phyloP scores from a whole-genome alignment of 192 early-diverging fungal species.

The Coemansia sp. region DNA sequence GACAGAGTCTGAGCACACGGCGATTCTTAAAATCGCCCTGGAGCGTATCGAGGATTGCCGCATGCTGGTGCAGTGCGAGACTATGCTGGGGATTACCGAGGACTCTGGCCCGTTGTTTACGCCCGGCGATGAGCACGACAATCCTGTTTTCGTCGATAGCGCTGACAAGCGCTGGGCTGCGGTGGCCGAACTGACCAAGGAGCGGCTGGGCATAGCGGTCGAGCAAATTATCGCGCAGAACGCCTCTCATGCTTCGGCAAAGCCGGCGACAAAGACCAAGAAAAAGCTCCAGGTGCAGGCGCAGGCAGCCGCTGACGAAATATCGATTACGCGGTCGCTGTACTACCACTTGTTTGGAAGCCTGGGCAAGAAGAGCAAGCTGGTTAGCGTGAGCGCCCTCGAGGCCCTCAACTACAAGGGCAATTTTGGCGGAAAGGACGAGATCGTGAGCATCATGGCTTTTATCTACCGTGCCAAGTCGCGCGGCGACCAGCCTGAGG shows the following conservation, averaged over 20 bases:
- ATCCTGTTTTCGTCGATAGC: slow-evolving; percentile 6
- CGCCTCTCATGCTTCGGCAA: neutral
- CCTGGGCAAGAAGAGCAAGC: slow-evolving; percentile 1
- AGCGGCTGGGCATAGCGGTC: slow-evolving; percentile 10
- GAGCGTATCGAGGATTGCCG: slow-evolving; percentile 37
- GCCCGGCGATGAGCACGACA: neutral
- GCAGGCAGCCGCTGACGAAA: slow-evolving; percentile 4
- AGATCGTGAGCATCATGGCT: slow-evolving; percentile 1
- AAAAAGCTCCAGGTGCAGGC: slow-evolving; percentile 21
- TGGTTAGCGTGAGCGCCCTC: slow-evolving; percentile 10
- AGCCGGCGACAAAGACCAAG: slow-evolving; percentile 7
- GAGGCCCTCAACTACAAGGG: slow-evolving; percentile 5
- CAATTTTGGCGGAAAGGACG: slow-evolving; percentile 22
- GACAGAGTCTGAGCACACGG: slow-evolving; percentile 35
- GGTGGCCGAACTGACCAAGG: slow-evolving; percentile 17
- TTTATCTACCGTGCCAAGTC: slow-evolving; percentile 48
- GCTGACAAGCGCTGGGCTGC: slow-evolving; percentile 23
- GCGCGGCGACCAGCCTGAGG: slow-evolving; percentile 27
- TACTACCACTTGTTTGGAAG: slow-evolving; percentile 27
- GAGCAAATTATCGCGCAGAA: neutral
- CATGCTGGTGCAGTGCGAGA: slow-evolving; percentile 43
- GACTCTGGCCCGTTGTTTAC: neutral
- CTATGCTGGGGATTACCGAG: slow-evolving; percentile 22
- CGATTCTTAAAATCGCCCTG: slow-evolving; percentile 20
- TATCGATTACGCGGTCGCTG: slow-evolving; percentile 17